These are phyloP conservation scores for Theileria annulata DNA, from an alignment of 169 alveolate genomes.

Conservation along the genomic window DNA sequence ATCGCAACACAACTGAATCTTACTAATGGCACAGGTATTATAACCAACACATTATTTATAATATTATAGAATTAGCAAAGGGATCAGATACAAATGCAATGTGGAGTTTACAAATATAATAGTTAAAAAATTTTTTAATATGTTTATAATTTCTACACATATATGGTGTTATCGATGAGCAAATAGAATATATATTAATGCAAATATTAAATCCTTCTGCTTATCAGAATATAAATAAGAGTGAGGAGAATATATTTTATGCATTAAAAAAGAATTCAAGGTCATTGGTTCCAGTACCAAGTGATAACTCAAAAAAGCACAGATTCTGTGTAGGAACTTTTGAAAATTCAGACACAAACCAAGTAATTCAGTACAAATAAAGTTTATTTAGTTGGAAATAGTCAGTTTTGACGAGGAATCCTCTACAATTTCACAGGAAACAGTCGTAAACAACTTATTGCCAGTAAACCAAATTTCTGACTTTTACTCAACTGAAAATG, in stretches of 20 bases:
- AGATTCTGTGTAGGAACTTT: slow-evolving; percentile 52
- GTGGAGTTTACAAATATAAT: slow-evolving; percentile 39
- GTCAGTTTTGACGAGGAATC: slow-evolving; percentile 46
- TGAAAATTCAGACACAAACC: slow-evolving; percentile 38
- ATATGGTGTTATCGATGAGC: not conserved
- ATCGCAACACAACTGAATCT: slow-evolving; percentile 27
- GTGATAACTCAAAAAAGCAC: slow-evolving; percentile 21
- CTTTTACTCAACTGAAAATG: not conserved
- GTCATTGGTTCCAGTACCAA: not conserved
- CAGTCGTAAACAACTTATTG: not conserved
- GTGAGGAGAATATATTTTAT: not conserved
- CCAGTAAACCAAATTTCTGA: slow-evolving; percentile 21
- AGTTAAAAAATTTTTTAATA: not conserved
- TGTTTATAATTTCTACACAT: slow-evolving; percentile 1
- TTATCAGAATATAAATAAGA: not conserved
- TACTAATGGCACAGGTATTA: not conserved
- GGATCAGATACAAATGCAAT: slow-evolving; percentile 60
- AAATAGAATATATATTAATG: not conserved
- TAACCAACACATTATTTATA: not conserved
- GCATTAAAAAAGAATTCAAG: not conserved
- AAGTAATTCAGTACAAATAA: not conserved
- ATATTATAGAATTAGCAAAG: slow-evolving; percentile 25
- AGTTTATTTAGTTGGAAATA: slow-evolving; percentile 14
- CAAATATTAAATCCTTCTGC: slow-evolving; percentile 2
- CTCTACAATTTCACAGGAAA: not conserved